phyloP scores from a whole-genome alignment of 202 grass and related monocot genomes.

The Brachypodium distachyon region DNA sequence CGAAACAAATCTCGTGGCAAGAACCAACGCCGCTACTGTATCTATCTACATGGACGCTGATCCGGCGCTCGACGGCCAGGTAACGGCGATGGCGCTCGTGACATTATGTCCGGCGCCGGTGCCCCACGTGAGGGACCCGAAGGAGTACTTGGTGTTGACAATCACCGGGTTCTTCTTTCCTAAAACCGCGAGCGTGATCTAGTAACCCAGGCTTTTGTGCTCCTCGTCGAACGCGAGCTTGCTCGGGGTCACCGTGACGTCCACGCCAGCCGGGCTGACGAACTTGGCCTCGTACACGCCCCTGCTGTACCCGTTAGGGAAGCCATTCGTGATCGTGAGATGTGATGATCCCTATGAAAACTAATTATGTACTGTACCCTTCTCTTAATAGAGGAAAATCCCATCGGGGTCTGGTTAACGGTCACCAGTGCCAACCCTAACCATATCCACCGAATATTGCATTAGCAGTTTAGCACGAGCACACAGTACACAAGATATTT shows the following conservation, averaged over 20 bases:
- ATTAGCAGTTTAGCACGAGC: too few relatives aligned
- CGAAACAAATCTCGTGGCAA: background rate
- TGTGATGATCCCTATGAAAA: too few relatives aligned
- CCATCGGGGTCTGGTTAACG: too few relatives aligned
- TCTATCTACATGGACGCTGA: conserved; percentile 24
- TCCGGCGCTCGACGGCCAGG: conserved; percentile 31
- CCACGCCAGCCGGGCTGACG: conserved; percentile 17
- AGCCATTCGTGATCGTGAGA: too few relatives aligned
- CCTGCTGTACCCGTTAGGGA: too few relatives aligned
- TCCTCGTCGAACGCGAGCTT: background rate
- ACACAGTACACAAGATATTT: too few relatives aligned
- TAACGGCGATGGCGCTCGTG: conserved; percentile 31
- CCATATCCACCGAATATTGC: too few relatives aligned
- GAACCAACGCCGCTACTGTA: background rate
- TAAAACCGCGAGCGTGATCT: conserved; percentile 20
- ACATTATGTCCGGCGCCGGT: conserved; percentile 23
- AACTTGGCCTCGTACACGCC: background rate
- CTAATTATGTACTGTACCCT: too few relatives aligned
- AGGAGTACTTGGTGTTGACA: background rate
- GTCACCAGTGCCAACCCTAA: too few relatives aligned
- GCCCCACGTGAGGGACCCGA: conserved; percentile 35
- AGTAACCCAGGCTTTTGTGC: background rate
- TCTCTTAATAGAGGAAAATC: too few relatives aligned
- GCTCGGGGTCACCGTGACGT: conserved; percentile 21
- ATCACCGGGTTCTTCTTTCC: background rate